Percentiles rank a stretch among this genome's conserved stretches.
Conservation (phyloP, 169 alveolate genomes). For the Haemoproteus tartakovskyi region DNA sequence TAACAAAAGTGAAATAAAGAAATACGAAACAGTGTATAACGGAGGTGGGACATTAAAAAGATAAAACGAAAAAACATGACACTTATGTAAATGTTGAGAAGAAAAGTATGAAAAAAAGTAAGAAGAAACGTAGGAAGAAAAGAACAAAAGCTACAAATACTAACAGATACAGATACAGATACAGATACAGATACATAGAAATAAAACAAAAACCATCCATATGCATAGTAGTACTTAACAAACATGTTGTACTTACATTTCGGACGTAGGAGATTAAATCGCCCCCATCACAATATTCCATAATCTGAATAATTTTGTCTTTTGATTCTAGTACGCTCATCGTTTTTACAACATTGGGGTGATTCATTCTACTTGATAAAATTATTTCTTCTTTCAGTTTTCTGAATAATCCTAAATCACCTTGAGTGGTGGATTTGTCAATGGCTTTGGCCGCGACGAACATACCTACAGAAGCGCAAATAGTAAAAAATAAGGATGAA, state of each 20-base stretch:
- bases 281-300: conserved; percentile 90
- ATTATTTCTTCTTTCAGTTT: conserved; percentile 77
- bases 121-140: no score
- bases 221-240: background rate
- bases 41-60: no score
- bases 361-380: conserved; percentile 74
- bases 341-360: conserved; percentile 79
- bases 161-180: conserved; percentile 3
- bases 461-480: background rate
- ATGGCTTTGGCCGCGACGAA: conserved; percentile 74
- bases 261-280: conserved; percentile 87
- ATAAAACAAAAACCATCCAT: background rate
- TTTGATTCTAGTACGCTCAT: conserved; percentile 76
- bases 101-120: no score
- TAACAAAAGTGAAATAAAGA: no score
- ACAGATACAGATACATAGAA: background rate
- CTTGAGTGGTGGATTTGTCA: conserved; percentile 69
- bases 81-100: no score
- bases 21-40: background rate
- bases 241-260: conserved; percentile 61
- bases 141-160: no score
- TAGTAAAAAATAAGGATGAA: background rate
- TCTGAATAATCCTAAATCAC: conserved; percentile 66
- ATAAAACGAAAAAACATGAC: no score
- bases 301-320: conserved; percentile 77